Conservation (phyloP, 345 rosid species). For the Dipteronia sinensis region DNA sequence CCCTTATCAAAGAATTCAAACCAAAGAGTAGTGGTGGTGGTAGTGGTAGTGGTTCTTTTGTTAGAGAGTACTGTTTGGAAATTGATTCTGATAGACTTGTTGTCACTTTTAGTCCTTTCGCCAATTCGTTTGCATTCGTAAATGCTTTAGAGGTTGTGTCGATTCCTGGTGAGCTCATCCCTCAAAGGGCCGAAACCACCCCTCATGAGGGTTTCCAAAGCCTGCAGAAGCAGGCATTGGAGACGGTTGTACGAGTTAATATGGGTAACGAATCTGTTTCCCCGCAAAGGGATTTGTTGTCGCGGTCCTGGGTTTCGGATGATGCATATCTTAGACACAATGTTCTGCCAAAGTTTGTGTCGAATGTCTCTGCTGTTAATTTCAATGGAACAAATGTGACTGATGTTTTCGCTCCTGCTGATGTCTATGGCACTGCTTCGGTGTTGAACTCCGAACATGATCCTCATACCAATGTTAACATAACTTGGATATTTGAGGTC, state of each 20-base stretch:
- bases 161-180: slow-evolving; percentile 60
- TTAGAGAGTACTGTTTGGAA: slow-evolving; percentile 68
- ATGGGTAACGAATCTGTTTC: slow-evolving; percentile 70
- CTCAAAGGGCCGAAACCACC: slow-evolving; percentile 38
- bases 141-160: slow-evolving; percentile 77
- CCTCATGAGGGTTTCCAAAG: slow-evolving; percentile 21
- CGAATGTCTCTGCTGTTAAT: slow-evolving; percentile 49
- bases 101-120: slow-evolving; percentile 52
- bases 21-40: background rate
- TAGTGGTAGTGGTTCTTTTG: slow-evolving; percentile 20
- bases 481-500: slow-evolving; percentile 72
- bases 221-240: slow-evolving; percentile 50
- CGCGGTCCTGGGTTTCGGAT: slow-evolving; percentile 85
- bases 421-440: slow-evolving; percentile 82
- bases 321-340: slow-evolving; percentile 38
- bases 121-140: slow-evolving; percentile 59
- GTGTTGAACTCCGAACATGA: slow-evolving; percentile 28
- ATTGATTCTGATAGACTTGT: slow-evolving; percentile 41
- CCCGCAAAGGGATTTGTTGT: slow-evolving; percentile 56
- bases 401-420: slow-evolving; percentile 54
- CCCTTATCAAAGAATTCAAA: slow-evolving; percentile 54
- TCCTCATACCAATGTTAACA: slow-evolving; percentile 42
- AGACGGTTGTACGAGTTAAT: slow-evolving; percentile 78
- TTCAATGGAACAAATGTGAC: slow-evolving; percentile 38
- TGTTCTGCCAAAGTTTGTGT: slow-evolving; percentile 29